Base-by-base conservation (phyloP, 1,139 yeast genomes). In the Lipomyces yarrowii region DNA sequence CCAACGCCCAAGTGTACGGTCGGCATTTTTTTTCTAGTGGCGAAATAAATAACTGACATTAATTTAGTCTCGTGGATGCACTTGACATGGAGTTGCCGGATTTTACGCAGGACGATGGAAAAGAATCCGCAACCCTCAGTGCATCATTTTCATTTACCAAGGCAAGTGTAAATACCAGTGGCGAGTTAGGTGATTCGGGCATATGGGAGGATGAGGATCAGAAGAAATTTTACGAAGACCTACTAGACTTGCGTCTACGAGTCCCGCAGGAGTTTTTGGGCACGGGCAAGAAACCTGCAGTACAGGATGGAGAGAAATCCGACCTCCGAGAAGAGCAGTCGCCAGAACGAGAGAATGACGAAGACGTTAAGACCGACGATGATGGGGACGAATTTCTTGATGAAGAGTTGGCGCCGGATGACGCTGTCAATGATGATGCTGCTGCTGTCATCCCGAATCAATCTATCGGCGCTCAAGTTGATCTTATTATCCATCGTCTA, bases 201-300 rank as follows among this genome's bases (percentile, higher is more conserved):
- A 76, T 88, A 21, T 91, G 96, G 96, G 89, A 85, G 59, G 87
- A 84, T 68, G 84, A 85, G 15, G 89, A 87, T 57, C 87, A 84
- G 53, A 82, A 84, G 68, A 81, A 79, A 66, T 91, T 91, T 74
- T 91, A 91, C 74, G 84, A 77, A 71, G 80, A 73, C 35, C 73
- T 81, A 51, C 82, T 86, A 3, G 77, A 76, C 56, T 60, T 81
- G 4, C 67, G 73, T 74, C 86, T 90, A 1, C 96, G 96, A n/a
- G 85, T 90, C 0, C 81, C 90, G 52, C 84, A 88, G 71, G 70
- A 71, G 33, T 62, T 60, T 60, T 69, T 64, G 35, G 58, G 54
- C 46, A 61, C 57, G 52, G 61, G 53, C 53, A 65, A 64, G 58
- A 67, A 46, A 32, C 42, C 51, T 42, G 70, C 70, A 30, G 64